These are phyloP conservation scores for Geranium rotundifolium DNA, from an alignment of 345 rosid genomes.

Conservation along the genomic window DNA sequence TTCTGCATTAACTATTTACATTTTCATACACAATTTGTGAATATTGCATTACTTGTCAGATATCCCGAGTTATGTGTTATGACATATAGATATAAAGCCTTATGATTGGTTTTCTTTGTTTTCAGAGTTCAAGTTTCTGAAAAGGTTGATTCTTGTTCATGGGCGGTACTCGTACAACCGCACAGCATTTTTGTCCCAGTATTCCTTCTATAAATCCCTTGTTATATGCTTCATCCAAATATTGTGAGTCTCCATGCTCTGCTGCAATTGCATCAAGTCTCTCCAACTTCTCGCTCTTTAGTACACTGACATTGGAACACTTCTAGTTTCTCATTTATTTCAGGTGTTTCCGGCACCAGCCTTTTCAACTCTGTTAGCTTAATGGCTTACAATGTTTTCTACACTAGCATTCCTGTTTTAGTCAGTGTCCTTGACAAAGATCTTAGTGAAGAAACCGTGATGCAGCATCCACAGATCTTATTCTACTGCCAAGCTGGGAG, in stretches of 20 bases:
- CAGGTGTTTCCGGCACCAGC: slow-evolving; percentile 99
- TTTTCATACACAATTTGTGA: neutral
- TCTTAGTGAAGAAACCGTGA: slow-evolving; percentile 79
- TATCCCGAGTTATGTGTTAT: neutral
- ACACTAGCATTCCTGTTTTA: slow-evolving; percentile 89
- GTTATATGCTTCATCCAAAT: slow-evolving; percentile 95
- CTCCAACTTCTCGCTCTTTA: neutral
- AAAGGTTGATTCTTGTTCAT: slow-evolving; percentile 85
- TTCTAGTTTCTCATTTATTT: slow-evolving; percentile 88
- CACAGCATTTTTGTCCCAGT: slow-evolving; percentile 91
- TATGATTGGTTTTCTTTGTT: slow-evolving; percentile 16
- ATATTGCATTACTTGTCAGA: too few species aligned
- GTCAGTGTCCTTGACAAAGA: slow-evolving; percentile 94
- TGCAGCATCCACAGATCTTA: slow-evolving; percentile 97
- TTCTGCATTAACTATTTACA: neutral
- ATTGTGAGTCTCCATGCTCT: slow-evolving; percentile 52
- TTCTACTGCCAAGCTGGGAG: slow-evolving; percentile 99
- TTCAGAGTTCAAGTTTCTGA: slow-evolving; percentile 86
- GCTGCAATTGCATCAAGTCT: neutral
- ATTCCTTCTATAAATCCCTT: slow-evolving; percentile 90
- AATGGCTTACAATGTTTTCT: slow-evolving; percentile 98
- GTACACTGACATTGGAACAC: slow-evolving; percentile 28
- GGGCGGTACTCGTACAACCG: slow-evolving; percentile 97
- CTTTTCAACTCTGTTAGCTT: slow-evolving; percentile 95
- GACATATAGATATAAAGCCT: neutral